A percentile compares a stretch with the other conserved stretches of the same genome.
phyloP scores from a whole-genome alignment of 306 rosid genomes.

The Astragalus glycyphyllos region DNA sequence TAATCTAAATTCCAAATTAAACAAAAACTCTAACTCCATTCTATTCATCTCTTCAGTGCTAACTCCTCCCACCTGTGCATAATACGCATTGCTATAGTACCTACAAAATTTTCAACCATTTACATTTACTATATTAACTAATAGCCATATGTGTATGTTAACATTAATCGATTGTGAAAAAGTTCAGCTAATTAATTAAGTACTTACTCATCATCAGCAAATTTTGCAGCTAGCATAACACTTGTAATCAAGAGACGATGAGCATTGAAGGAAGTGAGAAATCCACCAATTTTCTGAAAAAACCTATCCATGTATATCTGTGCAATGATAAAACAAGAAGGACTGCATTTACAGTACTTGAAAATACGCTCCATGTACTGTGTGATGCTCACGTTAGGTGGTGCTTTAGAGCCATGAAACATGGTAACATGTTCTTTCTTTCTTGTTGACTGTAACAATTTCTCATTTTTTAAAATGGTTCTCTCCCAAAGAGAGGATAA shows the following conservation, averaged over 20 bases:
- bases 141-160: not conserved
- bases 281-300: conserved; percentile 43
- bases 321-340: conserved; percentile 66
- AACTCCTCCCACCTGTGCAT: conserved; percentile 76
- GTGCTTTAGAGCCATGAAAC: conserved; percentile 63
- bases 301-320: conserved; percentile 73
- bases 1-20: conserved; percentile 63
- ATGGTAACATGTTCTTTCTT: conserved; percentile 53
- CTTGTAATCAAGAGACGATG: conserved; percentile 75
- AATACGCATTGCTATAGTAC: conserved; percentile 54
- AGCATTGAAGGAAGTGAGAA: conserved; percentile 62
- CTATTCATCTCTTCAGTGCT: conserved; percentile 69
- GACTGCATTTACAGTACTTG: conserved; percentile 64
- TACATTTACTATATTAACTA: not conserved
- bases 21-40: conserved; percentile 67
- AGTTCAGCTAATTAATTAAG: not conserved
- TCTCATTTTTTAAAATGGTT: conserved; percentile 57
- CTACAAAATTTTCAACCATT: conserved; percentile 40
- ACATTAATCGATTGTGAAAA: too few species aligned
- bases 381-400: conserved; percentile 52
- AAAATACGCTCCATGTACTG: conserved; percentile 64
- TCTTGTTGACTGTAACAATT: conserved; percentile 22
- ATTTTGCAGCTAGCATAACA: conserved; percentile 67
- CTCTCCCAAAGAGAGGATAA: conserved; percentile 54
- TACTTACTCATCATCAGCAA: conserved; percentile 54